Evolutionary conservation across 257 asterid species (phyloP).

Genomic region (Solanum boliviense): DNA sequence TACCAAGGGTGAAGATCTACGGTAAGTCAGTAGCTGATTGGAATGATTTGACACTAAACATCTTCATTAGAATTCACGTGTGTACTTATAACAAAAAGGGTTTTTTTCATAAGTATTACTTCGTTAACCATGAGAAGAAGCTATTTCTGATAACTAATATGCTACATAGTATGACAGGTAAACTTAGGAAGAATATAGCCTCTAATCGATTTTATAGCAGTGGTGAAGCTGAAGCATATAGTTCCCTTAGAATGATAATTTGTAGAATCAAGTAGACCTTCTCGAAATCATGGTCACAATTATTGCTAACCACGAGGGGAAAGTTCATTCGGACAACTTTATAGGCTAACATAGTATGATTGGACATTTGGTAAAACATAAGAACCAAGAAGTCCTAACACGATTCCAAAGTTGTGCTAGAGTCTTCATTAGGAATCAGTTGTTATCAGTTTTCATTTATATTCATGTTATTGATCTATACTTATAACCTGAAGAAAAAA

Average conservation of each 20-base stretch:
- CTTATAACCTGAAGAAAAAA: neutral
- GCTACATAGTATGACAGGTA: neutral
- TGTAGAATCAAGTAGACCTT: neutral
- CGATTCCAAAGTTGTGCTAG: neutral
- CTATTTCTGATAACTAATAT: neutral
- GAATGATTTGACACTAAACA: neutral
- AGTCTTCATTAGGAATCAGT: neutral
- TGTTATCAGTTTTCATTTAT: neutral
- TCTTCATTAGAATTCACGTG: neutral
- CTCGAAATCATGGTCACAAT: neutral
- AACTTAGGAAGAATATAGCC: neutral
- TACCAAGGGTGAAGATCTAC: constrained; percentile 93
- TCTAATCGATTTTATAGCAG: neutral
- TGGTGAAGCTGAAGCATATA: neutral
- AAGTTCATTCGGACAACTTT: neutral
- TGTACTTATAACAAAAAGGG: neutral
- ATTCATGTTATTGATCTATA: neutral
- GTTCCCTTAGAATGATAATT: neutral
- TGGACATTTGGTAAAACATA: neutral
- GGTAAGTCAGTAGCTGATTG: constrained; percentile 48
- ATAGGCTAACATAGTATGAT: neutral
- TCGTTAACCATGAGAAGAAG: neutral
- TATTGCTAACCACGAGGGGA: neutral
- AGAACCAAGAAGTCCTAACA: neutral
- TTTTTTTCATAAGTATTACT: neutral